phyloP scores from a whole-genome alignment of 2,329 filamentous ascomycete genomes.

The Drechslerella stenobrocha region DNA sequence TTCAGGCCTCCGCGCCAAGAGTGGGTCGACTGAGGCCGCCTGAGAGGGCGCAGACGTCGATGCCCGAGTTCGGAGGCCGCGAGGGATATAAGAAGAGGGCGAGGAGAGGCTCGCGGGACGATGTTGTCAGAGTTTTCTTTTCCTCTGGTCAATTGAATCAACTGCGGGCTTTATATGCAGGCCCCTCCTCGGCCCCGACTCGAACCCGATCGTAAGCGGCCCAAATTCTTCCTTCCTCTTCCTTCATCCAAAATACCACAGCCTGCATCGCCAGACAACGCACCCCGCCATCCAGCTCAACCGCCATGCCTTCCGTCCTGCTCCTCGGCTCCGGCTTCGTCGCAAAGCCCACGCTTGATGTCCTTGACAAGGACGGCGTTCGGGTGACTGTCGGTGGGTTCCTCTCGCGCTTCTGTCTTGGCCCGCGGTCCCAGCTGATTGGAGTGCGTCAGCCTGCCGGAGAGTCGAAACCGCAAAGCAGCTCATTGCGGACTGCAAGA shows the following conservation, averaged over 20 bases:
- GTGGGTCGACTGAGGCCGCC: too few species aligned
- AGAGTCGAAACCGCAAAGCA: slow-evolving; percentile 76
- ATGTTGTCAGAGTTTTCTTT: too few species aligned
- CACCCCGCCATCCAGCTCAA: too few species aligned
- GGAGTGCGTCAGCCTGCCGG: slow-evolving; percentile 68
- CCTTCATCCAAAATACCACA: slow-evolving; percentile 22
- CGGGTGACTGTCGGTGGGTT: slow-evolving; percentile 62
- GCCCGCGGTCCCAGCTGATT: background rate
- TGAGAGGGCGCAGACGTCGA: too few species aligned
- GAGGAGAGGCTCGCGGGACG: too few species aligned
- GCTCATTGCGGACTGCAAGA: slow-evolving; percentile 71
- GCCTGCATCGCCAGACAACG: too few species aligned
- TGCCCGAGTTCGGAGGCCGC: too few species aligned
- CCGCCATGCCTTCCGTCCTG: slow-evolving; percentile 49
- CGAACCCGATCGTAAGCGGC: slow-evolving; percentile 28
- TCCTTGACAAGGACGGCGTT: slow-evolving; percentile 63
- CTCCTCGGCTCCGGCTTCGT: slow-evolving; percentile 62
- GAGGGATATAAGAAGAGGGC: too few species aligned
- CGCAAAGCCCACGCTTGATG: slow-evolving; percentile 64
- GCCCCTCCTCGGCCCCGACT: too few species aligned
- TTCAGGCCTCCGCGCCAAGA: slow-evolving; percentile 4
- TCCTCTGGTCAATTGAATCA: background rate
- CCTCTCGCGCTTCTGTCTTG: background rate
- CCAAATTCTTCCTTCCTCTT: slow-evolving; percentile 4
- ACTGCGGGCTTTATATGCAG: background rate